Base-by-base conservation (phyloP, 2,329 filamentous ascomycete species). In the Colletotrichum tropicicola region DNA sequence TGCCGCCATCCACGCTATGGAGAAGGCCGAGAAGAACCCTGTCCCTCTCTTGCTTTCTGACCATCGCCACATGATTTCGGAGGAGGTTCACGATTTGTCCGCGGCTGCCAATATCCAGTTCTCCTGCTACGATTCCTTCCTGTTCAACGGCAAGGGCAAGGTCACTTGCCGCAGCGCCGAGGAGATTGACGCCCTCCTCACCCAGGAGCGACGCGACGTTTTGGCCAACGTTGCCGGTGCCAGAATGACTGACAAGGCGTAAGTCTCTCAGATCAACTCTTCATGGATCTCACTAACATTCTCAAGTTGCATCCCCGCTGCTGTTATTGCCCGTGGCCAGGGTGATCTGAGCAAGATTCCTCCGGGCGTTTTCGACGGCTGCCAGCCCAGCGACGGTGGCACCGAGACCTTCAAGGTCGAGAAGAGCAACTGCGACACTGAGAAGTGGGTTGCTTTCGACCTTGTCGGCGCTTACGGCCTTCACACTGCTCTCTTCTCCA, bases 71-170 rank as follows among this genome's bases (percentile, higher is more conserved):
- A 76, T 85, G 9, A 85, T 83, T 0, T 89, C 86, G 0, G 72
- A 79, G 3, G 74, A 85, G 41, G 79, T 76, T 48, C 79, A 75
- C 75, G 76, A 83, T 4, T 77, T 84, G 15, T 79, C 83, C 3
- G 32, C 78, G 0, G 77, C 73, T 1, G 76, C 83, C 1, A 79
- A 79, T 5, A 74, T 86, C 8, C 84, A 87, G 58, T 79, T 79
- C 21, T 78, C 81, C 0, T 91, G 89, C 75, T 86, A 86, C 66
- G 88, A 90, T 70, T 83, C 87, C 0, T 77, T 91, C 13, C 74
- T 91, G 10, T 79, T 91, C 53, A 90, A 91, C 62, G 89, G 89
- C 23, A 86, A 88, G 68, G 87, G 87, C 3, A 78, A 79, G 1
- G 82, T 87, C 0, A 75, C 83, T 49, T 90, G 88, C 70, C 77